phyloP scores from a whole-genome alignment of 2,329 filamentous ascomycete genomes.

The Curvularia sp. region DNA sequence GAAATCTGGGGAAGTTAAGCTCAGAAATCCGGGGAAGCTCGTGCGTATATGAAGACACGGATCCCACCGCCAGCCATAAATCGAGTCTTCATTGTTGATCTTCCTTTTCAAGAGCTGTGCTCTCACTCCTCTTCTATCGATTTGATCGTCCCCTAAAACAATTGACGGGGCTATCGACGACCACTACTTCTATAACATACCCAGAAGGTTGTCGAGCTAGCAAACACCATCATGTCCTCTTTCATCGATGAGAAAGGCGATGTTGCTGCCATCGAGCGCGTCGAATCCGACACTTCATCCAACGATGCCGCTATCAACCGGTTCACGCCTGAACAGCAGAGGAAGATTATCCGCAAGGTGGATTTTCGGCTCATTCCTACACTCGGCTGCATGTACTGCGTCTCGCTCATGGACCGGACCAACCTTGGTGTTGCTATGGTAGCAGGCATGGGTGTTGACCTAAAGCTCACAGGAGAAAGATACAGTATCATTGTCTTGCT shows the following conservation, averaged over 20 bases:
- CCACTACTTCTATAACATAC: background rate
- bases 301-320: conserved; percentile 29
- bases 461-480: conserved; percentile 37
- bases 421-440: conserved; percentile 50
- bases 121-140: background rate
- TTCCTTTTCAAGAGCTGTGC: background rate
- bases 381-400: conserved; percentile 51
- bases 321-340: conserved; percentile 35
- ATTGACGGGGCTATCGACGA: background rate
- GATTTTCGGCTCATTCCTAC: conserved; percentile 53
- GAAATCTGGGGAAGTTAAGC: conserved; percentile 23
- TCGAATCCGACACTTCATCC: conserved; percentile 22
- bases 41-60: conserved; percentile 17
- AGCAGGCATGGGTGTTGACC: conserved; percentile 42
- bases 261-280: conserved; percentile 25
- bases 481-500: conserved; percentile 34
- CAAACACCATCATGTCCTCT: conserved; percentile 20
- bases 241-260: conserved; percentile 33
- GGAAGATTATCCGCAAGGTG: conserved; percentile 37
- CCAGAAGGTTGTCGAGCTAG: background rate
- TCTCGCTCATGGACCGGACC: conserved; percentile 51
- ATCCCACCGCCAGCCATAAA: background rate
- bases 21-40: conserved; percentile 4
- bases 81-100: background rate
- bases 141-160: background rate